Evolutionary conservation across 352 stramenopile genomes (phyloP), one percentile per base, ranked within the genome.

Genomic region (Pythium apleroticum): DNA sequence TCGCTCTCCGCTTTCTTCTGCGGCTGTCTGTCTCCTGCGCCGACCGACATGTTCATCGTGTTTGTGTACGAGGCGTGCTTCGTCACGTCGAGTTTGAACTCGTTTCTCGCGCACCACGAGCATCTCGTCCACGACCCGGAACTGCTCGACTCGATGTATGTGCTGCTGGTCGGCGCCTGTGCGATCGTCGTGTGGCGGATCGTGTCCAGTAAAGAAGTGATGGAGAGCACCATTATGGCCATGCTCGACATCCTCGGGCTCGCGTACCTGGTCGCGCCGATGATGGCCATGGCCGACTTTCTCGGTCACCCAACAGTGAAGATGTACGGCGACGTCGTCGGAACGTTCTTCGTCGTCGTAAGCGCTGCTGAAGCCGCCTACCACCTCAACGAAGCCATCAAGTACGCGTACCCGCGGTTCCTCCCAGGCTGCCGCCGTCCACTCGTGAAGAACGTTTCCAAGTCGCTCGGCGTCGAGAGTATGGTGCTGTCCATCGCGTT

Each of bases 201-300:
- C 58, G 56, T 86, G 5, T 72, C 73, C n/a, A 88, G 68, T 57
- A 75, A 80, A 45, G 80, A 86, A 35, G 68, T 88, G 3, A 55
- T 88, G 33, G 72, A 85, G 27, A 89, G 76, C 19, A 73, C 76
- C 20, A 43, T 89, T 33, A 77, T 82, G 67, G 63, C 80, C n/a
- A 60, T 74, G 39, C 65, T 88, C 50, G 81, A 90, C 60, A 79
- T 82, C 3, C 56, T 87, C 39, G 78, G 76, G 0, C 45, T 90
- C 39, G 72, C 81, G 33, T 81, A 84, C 33, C 52, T 90, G 48
- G 70, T 81, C 10, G 59, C 76, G n/a, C 80, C 84, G n/a, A 77
- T 90, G 72, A 85, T 88, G 74, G 80, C 85, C 28, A 72, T 84
- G 14, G 68, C 76, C 0, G 80, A 88, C 58, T 80, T 87, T 39